phyloP scores from a whole-genome alignment of 768 basidiomycete genomes.

The Suillus weaverae region DNA sequence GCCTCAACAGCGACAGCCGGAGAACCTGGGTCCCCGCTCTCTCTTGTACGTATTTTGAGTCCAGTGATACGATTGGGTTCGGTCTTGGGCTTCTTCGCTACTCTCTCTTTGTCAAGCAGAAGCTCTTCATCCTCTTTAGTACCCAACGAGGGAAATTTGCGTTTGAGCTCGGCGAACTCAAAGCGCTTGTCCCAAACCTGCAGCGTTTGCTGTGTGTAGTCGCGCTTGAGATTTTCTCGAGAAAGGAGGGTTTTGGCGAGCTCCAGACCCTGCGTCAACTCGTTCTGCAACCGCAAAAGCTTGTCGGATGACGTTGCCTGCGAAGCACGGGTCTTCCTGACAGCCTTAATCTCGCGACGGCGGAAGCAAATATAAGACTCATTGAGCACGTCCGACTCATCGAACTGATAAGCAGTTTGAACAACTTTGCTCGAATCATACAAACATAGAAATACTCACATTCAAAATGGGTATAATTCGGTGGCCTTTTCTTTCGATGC shows the following conservation, averaged over 20 bases:
- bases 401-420: constrained; percentile 48
- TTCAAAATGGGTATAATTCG: constrained; percentile 87
- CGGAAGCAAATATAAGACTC: constrained; percentile 98
- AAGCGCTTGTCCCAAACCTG: constrained; percentile 79
- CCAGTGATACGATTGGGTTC: constrained; percentile 44
- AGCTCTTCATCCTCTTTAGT: constrained; percentile 72
- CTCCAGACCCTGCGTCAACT: constrained; percentile 71
- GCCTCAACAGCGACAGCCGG: constrained; percentile 45
- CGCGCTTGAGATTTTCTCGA: constrained; percentile 79
- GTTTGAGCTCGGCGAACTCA: constrained; percentile 75
- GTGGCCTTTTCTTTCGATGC: constrained; percentile 77
- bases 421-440: constrained; percentile 7
- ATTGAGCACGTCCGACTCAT: constrained; percentile 86
- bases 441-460: constrained; percentile 45
- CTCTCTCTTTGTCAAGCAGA: constrained; percentile 68
- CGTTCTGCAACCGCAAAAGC: constrained; percentile 74
- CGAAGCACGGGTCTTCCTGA: constrained; percentile 90
- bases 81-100: constrained; percentile 56
- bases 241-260: constrained; percentile 66
- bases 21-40: constrained; percentile 41
- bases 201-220: constrained; percentile 54
- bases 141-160: constrained; percentile 62
- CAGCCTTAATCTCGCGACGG: constrained; percentile 88
- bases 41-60: constrained; percentile 54
- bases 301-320: constrained; percentile 90